phyloP scores from a whole-genome alignment of 2,329 filamentous ascomycete genomes.

The Phyllachora maydis region DNA sequence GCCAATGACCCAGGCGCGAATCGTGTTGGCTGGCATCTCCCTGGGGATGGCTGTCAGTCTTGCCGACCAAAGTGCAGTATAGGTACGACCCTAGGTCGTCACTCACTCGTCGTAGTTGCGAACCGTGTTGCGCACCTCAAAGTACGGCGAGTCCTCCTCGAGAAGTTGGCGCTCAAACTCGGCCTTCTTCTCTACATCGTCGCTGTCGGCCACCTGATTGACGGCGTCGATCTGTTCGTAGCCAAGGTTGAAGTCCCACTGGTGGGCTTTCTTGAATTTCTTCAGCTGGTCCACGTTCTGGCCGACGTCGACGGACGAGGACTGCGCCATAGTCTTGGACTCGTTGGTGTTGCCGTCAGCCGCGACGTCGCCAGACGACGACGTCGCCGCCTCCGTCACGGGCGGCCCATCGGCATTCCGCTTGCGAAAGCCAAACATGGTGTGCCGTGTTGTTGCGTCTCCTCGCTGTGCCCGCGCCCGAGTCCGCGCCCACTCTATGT shows the following conservation, averaged over 20 bases:
- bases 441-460: too few relatives aligned
- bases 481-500: too few relatives aligned
- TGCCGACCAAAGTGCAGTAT: neutral
- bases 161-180: slow-evolving; percentile 31
- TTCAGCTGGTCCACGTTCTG: slow-evolving; percentile 13
- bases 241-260: slow-evolving; percentile 40
- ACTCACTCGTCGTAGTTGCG: slow-evolving; percentile 28
- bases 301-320: neutral
- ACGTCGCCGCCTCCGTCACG: too few relatives aligned
- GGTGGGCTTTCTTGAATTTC: slow-evolving; percentile 33
- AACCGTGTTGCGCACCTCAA: slow-evolving; percentile 38
- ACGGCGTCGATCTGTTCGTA: slow-evolving; percentile 27
- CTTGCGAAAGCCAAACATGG: too few relatives aligned
- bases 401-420: too few relatives aligned
- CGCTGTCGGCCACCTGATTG: slow-evolving; percentile 21
- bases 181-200: slow-evolving; percentile 1
- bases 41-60: slow-evolving; percentile 7
- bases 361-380: too few relatives aligned
- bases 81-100: neutral
- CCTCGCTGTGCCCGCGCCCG: too few relatives aligned
- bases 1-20: slow-evolving; percentile 40
- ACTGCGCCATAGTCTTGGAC: too few relatives aligned
- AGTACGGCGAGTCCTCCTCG: slow-evolving; percentile 18
- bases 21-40: slow-evolving; percentile 38
- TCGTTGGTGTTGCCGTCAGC: too few relatives aligned